Percentiles rank a stretch among this genome's conserved stretches.
phyloP scores from a whole-genome alignment of 2,329 filamentous ascomycete genomes.

The Fusarium hostae region DNA sequence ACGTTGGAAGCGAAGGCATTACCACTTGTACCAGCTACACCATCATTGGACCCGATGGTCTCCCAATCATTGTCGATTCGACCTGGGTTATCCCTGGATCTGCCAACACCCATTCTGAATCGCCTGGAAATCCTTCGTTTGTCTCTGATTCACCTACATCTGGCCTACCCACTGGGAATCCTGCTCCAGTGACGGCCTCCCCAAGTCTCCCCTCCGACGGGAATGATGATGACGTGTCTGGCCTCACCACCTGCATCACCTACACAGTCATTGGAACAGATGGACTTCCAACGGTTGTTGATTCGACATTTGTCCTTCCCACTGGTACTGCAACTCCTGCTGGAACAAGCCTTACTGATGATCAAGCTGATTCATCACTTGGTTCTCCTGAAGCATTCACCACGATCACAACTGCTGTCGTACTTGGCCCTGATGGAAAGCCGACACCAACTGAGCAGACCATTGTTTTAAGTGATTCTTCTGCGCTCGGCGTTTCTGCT shows the following conservation, averaged over 20 bases:
- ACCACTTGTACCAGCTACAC: conserved; percentile 44
- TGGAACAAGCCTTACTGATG: conserved; percentile 21
- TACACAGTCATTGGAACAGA: conserved; percentile 46
- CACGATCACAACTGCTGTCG: conserved; percentile 47
- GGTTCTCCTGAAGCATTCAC: conserved; percentile 35
- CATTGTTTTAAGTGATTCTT: conserved; percentile 44
- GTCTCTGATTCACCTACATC: conserved; percentile 31
- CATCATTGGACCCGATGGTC: conserved; percentile 36
- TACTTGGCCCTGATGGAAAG: conserved; percentile 48
- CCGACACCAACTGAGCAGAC: conserved; percentile 49
- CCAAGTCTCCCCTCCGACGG: conserved; percentile 11
- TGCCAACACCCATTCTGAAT: conserved; percentile 30
- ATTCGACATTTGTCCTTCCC: conserved; percentile 47
- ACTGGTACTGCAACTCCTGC: conserved; percentile 36
- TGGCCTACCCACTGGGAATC: conserved; percentile 41
- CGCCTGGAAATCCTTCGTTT: conserved; percentile 36
- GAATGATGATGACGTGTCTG: background rate
- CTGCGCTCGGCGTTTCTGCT: conserved; percentile 34
- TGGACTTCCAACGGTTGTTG: conserved; percentile 45
- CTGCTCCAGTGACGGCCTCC: conserved; percentile 34
- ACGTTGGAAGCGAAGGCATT: conserved; percentile 7
- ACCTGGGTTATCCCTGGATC: conserved; percentile 47
- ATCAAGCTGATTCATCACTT: conserved; percentile 20
- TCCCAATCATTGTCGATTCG: conserved; percentile 48
- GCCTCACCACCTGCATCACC: conserved; percentile 47